A percentile compares a stretch with the other conserved stretches of the same genome.
Evolutionary conservation across 1,139 yeast genomes (phyloP).

Genomic region (Pneumocystis sp.): DNA sequence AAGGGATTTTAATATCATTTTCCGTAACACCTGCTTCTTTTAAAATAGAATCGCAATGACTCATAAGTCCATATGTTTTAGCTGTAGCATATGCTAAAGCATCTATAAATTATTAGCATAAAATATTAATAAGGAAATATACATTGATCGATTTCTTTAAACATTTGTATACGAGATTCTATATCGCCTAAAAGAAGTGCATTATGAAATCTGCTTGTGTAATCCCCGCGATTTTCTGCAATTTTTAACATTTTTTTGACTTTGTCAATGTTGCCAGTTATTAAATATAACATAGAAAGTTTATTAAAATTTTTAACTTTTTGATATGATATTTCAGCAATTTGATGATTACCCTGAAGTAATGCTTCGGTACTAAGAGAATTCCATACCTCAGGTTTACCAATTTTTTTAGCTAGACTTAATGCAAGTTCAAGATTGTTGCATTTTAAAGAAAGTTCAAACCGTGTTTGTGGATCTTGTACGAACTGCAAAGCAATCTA

Average conservation of each 20-base stretch:
- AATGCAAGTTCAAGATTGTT: constrained; percentile 80
- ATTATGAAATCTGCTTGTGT: constrained; percentile 67
- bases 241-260: constrained; percentile 73
- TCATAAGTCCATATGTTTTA: constrained; percentile 66
- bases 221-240: constrained; percentile 79
- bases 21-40: constrained; percentile 48
- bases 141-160: constrained; percentile 59
- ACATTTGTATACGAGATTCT: constrained; percentile 59
- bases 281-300: constrained; percentile 71
- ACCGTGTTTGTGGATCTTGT: constrained; percentile 88
- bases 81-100: constrained; percentile 93
- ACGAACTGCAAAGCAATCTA: constrained; percentile 80
- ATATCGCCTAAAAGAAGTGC: constrained; percentile 64
- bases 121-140: neutral
- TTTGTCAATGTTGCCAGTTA: constrained; percentile 65
- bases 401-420: constrained; percentile 68
- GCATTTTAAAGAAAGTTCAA: constrained; percentile 88
- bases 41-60: constrained; percentile 55
- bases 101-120: constrained; percentile 14
- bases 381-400: constrained; percentile 61
- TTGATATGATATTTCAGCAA: constrained; percentile 81
- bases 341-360: constrained; percentile 71
- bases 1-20: constrained; percentile 52
- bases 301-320: constrained; percentile 76
- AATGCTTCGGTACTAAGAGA: constrained; percentile 75